Base-by-base conservation (phyloP, 192 early-diverging fungal species). In the Linnemannia elongata region DNA sequence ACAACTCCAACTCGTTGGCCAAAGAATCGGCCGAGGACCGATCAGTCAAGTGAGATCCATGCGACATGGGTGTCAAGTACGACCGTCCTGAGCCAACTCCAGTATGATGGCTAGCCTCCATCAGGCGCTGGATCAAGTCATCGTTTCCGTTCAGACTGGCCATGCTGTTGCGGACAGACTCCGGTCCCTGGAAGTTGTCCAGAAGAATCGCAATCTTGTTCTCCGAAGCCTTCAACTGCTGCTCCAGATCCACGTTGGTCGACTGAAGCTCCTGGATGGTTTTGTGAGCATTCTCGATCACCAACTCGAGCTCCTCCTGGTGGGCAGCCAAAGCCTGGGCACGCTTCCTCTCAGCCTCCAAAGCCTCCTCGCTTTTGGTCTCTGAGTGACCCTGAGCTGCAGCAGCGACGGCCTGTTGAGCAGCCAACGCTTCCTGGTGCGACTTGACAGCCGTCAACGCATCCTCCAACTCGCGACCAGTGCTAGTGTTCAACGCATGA, bases 181-280 rank as follows among this genome's bases (percentile, higher is more conserved):
- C 85, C 0, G 85, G 85, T 24, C 85, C 85, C 24, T 87, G 85
- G 36, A 76, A 81, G 44, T 87, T 87, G 38, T 87, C 85, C 30
- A 87, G 36, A n/a, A 87, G 24, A 39, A 87, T 81, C 52, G 85
- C 78, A 27, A 87, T 87, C 76, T 87, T 87, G 79, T 77, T 81
- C 68, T 87, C 85, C 0, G 85, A 87, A 8, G 66, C 76, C 15
- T 63, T 70, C 38, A 87, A 47, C 38, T 81, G 85, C 47, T 78
- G 79, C 35, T 87, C 79, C 38, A 87, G 42, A 24, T 81, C 85
- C 24, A 63, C 44, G 68, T 81, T 87, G 20, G 44, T 77, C 1
- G 63, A 47, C 49, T 81, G 49, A 39, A 87, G 79, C 20, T 66
- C 69, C 27, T 81, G 76, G 41, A 87, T 81, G 8, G 72, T 78